Base-by-base conservation (phyloP, 2,329 filamentous ascomycete genomes). In the Fusarium transvaalense region DNA sequence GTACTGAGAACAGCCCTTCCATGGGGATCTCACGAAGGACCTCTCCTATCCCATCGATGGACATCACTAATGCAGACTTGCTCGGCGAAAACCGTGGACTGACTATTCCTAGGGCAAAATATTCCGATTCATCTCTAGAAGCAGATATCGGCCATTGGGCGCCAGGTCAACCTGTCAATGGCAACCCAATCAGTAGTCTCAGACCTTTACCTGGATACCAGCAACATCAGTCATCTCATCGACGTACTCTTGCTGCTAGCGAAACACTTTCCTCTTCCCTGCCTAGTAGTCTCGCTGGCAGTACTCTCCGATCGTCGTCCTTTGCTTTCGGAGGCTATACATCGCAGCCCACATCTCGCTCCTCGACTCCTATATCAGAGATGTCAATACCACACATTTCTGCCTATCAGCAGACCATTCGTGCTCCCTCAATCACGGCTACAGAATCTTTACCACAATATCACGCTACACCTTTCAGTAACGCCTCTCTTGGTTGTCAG, bases 371-470 rank as follows among this genome's bases (percentile, higher is more conserved):
- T 13, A 61, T 55, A 37, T 31, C 68, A 21, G 61, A 63, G 9
- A 56, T 34, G 15, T 31, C 51, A 50, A 34, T 37, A 21, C 47
- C 57, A 14, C 46, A 37, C 6, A 62, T 15, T 13, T 12, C 31
- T 15, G 7, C 41, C 12, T 19, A 57, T 35, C 59, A 27, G 13
- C 50, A 56, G 32, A 42, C 55, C 10, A 63, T 56, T 17, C 60
- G 60, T 13, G 41, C 59, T 4, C 69, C 69, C 5, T 72, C 72
- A 4, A 62, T 50, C 31, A 37, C 48, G n/a, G 66, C 64, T 10
- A 74, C 66, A n/a, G 70, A 72, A 29, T 64, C 66, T 3, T 69
- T 64, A 14, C 66, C 71, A 10, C 64, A 51, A n/a, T 47, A 59
- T 21, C 51, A 43, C n/a, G 46, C 19, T 27, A 32, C 31, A 17